These are phyloP conservation scores for Theileria sp. DNA, from an alignment of 169 alveolate species.

Conservation along the genomic window DNA sequence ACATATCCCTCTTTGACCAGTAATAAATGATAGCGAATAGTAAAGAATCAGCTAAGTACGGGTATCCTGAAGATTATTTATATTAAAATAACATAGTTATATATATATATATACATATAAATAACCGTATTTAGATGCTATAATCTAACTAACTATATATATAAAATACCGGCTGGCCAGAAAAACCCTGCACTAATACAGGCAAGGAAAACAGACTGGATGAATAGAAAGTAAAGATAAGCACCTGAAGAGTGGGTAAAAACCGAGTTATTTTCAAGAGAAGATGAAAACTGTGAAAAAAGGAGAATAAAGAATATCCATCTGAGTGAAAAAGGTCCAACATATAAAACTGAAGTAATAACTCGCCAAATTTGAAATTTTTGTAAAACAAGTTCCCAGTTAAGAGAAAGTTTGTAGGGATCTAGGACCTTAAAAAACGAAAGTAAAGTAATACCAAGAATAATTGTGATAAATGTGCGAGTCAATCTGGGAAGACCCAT, in stretches of 20 bases:
- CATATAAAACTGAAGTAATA: constrained; percentile 74
- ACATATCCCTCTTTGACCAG: constrained; percentile 84
- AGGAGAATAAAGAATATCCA: constrained; percentile 82
- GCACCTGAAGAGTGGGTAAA: constrained; percentile 74
- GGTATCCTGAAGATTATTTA: constrained; percentile 62
- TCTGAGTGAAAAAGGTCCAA: constrained; percentile 84
- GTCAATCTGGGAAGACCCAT: constrained; percentile 82
- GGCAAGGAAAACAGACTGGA: constrained; percentile 72
- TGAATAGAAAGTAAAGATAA: constrained; percentile 77
- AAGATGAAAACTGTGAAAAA: constrained; percentile 78
- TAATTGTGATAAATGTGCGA: constrained; percentile 73
- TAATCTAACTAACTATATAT: too few species aligned
- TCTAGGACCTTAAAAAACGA: constrained; percentile 72
- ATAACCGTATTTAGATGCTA: constrained; percentile 24
- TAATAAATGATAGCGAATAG: constrained; percentile 81
- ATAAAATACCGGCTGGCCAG: constrained; percentile 77
- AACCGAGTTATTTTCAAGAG: constrained; percentile 75
- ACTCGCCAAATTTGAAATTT: constrained; percentile 82
- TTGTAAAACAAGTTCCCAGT: constrained; percentile 76
- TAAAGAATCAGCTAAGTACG: constrained; percentile 73
- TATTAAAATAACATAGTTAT: background rate
- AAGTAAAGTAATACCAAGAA: constrained; percentile 74
- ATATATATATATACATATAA: too few species aligned
- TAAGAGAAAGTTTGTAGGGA: constrained; percentile 74
- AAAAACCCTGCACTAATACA: constrained; percentile 70